Evolutionary conservation across 108 stramenopile genomes (phyloP).

Genomic region (Fragilariopsis cylindrus): DNA sequence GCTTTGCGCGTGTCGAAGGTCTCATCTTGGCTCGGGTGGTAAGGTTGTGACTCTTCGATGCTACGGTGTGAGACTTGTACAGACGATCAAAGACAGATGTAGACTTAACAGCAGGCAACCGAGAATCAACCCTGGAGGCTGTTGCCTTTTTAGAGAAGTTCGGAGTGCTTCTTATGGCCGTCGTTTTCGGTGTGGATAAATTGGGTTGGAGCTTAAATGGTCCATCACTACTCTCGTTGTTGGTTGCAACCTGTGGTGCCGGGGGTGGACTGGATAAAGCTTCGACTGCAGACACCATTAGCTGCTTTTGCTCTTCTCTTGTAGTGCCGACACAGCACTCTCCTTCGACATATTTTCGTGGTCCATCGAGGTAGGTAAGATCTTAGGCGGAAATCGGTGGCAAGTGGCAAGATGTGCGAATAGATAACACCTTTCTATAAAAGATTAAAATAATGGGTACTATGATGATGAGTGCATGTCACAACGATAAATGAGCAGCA

Average conservation of each 20-base stretch:
- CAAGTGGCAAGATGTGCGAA: too few relatives aligned
- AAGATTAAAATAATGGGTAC: too few relatives aligned
- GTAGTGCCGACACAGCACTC: neutral
- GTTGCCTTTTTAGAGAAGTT: conserved; percentile 16
- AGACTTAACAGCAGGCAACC: conserved; percentile 30
- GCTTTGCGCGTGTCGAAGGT: neutral
- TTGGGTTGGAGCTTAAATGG: neutral
- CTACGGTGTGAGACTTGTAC: conserved; percentile 26
- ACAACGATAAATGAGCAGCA: too few relatives aligned
- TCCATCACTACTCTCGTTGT: neutral
- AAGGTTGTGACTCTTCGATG: conserved; percentile 17
- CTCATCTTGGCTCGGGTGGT: conserved; percentile 20
- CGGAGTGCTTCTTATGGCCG: conserved; percentile 1
- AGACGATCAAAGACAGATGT: conserved; percentile 30
- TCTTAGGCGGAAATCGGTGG: too few relatives aligned
- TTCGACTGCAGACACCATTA: neutral
- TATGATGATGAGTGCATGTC: too few relatives aligned
- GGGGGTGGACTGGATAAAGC: neutral
- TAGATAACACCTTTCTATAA: too few relatives aligned
- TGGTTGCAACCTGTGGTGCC: neutral
- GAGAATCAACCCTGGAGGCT: conserved; percentile 12
- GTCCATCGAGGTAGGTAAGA: neutral
- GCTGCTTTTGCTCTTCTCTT: conserved; percentile 4
- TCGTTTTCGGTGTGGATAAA: neutral
- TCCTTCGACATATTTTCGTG: neutral